These are phyloP conservation scores for Collybia sordida DNA, from an alignment of 768 basidiomycete genomes.

Conservation along the genomic window DNA sequence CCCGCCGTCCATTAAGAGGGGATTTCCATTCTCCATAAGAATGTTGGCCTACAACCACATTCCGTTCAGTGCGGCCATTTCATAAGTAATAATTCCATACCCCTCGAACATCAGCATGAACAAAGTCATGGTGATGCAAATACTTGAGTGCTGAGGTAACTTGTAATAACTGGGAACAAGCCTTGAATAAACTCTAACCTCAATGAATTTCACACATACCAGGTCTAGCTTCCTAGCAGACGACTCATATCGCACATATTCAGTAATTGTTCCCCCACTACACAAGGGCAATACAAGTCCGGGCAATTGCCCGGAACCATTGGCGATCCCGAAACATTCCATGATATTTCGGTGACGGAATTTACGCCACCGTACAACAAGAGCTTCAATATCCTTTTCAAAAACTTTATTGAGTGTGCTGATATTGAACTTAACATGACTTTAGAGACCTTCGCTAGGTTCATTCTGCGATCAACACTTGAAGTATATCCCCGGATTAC, in stretches of 20 bases:
- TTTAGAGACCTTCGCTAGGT: not conserved
- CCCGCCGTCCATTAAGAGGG: constrained; percentile 6
- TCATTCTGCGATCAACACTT: not conserved
- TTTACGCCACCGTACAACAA: constrained; percentile 1
- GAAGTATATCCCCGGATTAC: not conserved
- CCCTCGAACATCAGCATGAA: constrained; percentile 8
- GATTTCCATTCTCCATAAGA: constrained; percentile 3
- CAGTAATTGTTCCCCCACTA: not conserved
- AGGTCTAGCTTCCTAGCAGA: not conserved
- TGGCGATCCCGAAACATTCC: constrained; percentile 1
- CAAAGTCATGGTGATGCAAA: constrained; percentile 1
- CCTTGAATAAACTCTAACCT: not conserved
- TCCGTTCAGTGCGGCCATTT: no score
- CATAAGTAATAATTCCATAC: not conserved
- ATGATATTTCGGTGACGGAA: constrained; percentile 6
- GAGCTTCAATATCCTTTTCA: not conserved
- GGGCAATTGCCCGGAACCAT: not conserved
- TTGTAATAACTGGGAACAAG: not conserved
- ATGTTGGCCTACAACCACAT: constrained; percentile 1
- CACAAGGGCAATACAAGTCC: constrained; percentile 4
- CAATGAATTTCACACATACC: not conserved
- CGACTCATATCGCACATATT: not conserved
- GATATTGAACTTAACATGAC: not conserved
- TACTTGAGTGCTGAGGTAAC: constrained; percentile 1
- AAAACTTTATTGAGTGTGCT: not conserved